Conservation (phyloP, 768 basidiomycete genomes). For the Infundibulicybe gibba region DNA sequence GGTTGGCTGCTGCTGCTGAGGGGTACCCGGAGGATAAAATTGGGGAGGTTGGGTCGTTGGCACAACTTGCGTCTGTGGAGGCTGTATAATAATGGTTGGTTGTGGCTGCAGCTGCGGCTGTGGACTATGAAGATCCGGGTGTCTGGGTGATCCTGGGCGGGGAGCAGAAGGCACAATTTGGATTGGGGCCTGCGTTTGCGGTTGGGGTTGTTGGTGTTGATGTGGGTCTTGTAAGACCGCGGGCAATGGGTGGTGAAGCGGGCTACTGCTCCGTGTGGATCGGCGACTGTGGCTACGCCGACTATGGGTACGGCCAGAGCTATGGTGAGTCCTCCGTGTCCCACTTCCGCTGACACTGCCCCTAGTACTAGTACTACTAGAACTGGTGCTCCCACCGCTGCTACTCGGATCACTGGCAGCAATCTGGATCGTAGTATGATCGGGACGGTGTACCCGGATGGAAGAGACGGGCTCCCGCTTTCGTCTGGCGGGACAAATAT, state of each 20-base stretch:
- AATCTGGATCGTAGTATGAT: background rate
- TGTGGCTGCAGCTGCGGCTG: slow-evolving; percentile 10
- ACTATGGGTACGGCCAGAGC: slow-evolving; percentile 7
- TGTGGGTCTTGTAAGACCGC: background rate
- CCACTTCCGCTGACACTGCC: background rate
- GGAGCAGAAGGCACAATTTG: slow-evolving; percentile 6
- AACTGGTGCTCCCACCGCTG: slow-evolving; percentile 10
- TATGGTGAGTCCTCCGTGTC: background rate
- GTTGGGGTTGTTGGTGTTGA: background rate
- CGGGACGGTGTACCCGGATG: slow-evolving; percentile 3
- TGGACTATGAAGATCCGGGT: slow-evolving; percentile 18
- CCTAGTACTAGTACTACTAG: slow-evolving; percentile 10
- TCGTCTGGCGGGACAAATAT: slow-evolving; percentile 20
- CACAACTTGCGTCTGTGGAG: slow-evolving; percentile 4
- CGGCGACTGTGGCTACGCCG: slow-evolving; percentile 13
- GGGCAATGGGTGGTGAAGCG: too few species aligned
- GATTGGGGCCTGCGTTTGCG: too few species aligned
- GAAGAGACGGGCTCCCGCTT: slow-evolving; percentile 1
- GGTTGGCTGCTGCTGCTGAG: background rate
- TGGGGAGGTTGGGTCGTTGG: slow-evolving; percentile 5
- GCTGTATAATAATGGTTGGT: slow-evolving; percentile 14
- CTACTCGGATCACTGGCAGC: slow-evolving; percentile 5
- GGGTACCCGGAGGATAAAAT: slow-evolving; percentile 5
- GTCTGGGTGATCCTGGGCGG: slow-evolving; percentile 15
- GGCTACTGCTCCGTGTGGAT: background rate